Evolutionary conservation across 371 early-diverging fungal genomes (phyloP), one percentile per base, ranked within the genome.

Genomic region (Thermomucor indicae-seudaticae): DNA sequence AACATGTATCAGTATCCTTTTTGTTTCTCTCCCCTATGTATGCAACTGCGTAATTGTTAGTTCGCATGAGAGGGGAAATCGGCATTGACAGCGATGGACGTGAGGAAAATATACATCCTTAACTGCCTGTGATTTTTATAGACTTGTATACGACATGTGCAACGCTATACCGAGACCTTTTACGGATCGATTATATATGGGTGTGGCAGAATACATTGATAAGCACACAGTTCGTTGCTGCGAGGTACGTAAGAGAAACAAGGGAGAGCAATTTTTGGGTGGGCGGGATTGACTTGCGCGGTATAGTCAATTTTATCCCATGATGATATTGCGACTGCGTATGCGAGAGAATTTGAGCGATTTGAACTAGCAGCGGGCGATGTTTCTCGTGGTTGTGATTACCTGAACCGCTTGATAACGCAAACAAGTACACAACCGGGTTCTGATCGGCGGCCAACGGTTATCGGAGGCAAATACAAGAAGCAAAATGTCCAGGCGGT

Each of bases 151-250:
- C 43, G 76, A 72, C 25, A 70, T 90, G 64, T 93, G 93, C 61
- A 90, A 80, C 45, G 85, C 91, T 30, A 62, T 72, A 25, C 93
- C 93, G 31, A 77, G 77, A 28, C 83, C 92, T 3, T 78, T 80
- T 58, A 76, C 80, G 3, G 89, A 90, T 34, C 62, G 55, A 50
- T 74, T 91, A 8, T 90, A 89, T 59, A 73, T 73, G 29, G 73
- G 81, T 27, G 78, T 92, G 19, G 84, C 85, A 12, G 80, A 86
- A 20, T 89, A 83, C 53, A 50, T 89, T 30, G 75, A 78, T 25
- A 69, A 70, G 19, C 84, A 84, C 51, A 76, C 85, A 12, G 45
- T 60, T 11, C 68, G 64, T 24, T 64, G 83, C 24, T 67, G 80
- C 58, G 66, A 69, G 76, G 86, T 84, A 75, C 42, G 56, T 14